Evolutionary conservation across 768 basidiomycete genomes (phyloP).

Genomic region (Rubroboletus pulcherrimus): DNA sequence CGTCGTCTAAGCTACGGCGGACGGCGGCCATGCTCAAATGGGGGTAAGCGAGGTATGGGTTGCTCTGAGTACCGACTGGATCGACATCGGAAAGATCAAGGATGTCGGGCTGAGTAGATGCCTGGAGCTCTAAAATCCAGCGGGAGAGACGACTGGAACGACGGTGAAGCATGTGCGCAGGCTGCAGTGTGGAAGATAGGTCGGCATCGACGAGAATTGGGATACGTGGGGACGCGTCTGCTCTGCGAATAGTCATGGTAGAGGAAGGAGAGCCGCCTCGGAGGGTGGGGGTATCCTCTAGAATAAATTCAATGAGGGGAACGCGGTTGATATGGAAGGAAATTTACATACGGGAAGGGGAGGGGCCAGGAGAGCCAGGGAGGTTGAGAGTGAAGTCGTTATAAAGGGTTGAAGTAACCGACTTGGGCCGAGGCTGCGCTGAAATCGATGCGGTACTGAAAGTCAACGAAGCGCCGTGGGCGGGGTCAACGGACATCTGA

Average conservation of each 20-base stretch:
- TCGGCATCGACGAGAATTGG: conserved; percentile 9
- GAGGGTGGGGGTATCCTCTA: conserved; percentile 14
- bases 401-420: conserved; percentile 15
- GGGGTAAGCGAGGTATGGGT: conserved; percentile 43
- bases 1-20: conserved; percentile 32
- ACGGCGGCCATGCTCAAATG: conserved; percentile 31
- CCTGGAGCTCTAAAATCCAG: conserved; percentile 44
- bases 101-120: conserved; percentile 16
- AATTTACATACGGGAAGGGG: conserved; percentile 20
- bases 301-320: conserved; percentile 32
- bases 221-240: conserved; percentile 23
- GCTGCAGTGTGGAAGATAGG: background rate
- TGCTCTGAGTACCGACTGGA: conserved; percentile 28
- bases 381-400: conserved; percentile 15
- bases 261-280: conserved; percentile 29
- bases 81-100: conserved; percentile 21
- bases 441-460: conserved; percentile 17
- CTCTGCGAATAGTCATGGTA: conserved; percentile 26
- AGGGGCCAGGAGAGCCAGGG: background rate
- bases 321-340: conserved; percentile 22
- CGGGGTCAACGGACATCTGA: conserved; percentile 24
- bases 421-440: conserved; percentile 8
- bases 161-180: conserved; percentile 24
- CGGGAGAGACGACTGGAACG: conserved; percentile 39
- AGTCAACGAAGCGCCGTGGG: conserved; percentile 15